A percentile compares a stretch with the other conserved stretches of the same genome.
Evolutionary conservation across 805 yeast species (phyloP).

Genomic region (Saccharomycopsis fodiens): DNA sequence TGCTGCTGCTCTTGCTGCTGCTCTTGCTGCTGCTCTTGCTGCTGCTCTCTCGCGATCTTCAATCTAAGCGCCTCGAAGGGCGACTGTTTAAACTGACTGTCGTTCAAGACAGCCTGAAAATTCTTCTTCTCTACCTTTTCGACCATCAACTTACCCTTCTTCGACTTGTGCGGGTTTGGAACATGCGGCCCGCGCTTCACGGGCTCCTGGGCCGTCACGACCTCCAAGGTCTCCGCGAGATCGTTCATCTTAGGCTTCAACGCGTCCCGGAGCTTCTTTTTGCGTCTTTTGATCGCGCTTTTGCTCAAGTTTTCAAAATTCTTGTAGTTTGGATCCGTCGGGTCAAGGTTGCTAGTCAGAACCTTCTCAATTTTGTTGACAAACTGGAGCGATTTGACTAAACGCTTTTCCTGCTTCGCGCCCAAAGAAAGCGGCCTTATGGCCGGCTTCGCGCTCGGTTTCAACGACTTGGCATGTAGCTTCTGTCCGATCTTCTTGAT

Average conservation of each 20-base stretch:
- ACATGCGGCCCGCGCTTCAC: constrained; percentile 29
- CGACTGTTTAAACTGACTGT: constrained; percentile 49
- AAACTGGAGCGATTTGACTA: constrained; percentile 15
- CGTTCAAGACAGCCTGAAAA: constrained; percentile 50
- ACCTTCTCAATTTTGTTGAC: constrained; percentile 2
- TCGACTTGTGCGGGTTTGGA: constrained; percentile 46
- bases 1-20: no score
- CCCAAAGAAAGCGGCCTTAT: background rate
- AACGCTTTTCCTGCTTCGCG: constrained; percentile 5
- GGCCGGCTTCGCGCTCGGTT: background rate
- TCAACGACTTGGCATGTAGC: background rate
- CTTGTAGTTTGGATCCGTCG: constrained; percentile 6
- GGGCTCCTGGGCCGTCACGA: constrained; percentile 26
- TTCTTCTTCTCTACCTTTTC: constrained; percentile 49
- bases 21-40: no score
- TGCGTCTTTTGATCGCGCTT: constrained; percentile 56
- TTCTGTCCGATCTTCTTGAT: background rate
- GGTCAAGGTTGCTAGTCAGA: constrained; percentile 3
- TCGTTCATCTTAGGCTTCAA: constrained; percentile 64
- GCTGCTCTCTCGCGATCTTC: constrained; percentile 14
- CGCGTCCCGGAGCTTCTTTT: constrained; percentile 54
- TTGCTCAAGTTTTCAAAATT: constrained; percentile 50
- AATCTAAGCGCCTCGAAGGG: constrained; percentile 54
- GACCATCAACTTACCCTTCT: constrained; percentile 46
- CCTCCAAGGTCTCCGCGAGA: constrained; percentile 43